Percentiles rank a stretch among this genome's conserved stretches.
Evolutionary conservation across 495 filamentous ascomycete genomes (phyloP).

Genomic region (Penicillium psychrofluorescens): DNA sequence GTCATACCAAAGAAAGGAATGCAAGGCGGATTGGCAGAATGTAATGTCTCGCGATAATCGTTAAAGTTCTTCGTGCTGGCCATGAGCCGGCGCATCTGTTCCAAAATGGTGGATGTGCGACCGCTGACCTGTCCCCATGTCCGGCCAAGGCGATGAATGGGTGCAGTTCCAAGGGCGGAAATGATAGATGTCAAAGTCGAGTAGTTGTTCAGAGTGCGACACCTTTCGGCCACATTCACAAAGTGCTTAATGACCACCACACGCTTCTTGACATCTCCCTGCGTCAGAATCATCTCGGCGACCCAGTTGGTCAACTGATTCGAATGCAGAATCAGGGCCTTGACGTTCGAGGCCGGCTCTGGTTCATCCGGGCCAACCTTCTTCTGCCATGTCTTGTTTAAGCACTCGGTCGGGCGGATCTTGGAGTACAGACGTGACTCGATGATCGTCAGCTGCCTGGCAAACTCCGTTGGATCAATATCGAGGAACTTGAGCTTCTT

Average conservation of each 20-base stretch:
- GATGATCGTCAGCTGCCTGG: constrained; percentile 92
- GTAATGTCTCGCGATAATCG: constrained; percentile 88
- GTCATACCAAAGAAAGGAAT: constrained; percentile 94
- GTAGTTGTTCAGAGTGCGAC: constrained; percentile 88
- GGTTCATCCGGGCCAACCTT: constrained; percentile 74
- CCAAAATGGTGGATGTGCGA: constrained; percentile 69
- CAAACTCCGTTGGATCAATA: constrained; percentile 93
- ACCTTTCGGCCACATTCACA: constrained; percentile 96
- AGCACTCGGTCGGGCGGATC: constrained; percentile 88
- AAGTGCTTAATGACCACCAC: constrained; percentile 99
- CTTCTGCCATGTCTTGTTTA: constrained; percentile 98
- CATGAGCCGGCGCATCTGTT: constrained; percentile 91
- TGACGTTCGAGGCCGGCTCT: constrained; percentile 90
- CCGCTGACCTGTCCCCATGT: constrained; percentile 94
- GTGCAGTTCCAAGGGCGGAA: constrained; percentile 86
- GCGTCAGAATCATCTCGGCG: constrained; percentile 97
- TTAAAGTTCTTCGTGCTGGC: constrained; percentile 97
- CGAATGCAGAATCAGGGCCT: constrained; percentile 91
- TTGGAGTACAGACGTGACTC: constrained; percentile 92
- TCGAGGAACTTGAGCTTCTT: constrained; percentile 99
- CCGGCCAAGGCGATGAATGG: constrained; percentile 84
- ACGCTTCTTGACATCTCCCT: constrained; percentile 87
- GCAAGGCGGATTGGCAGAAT: constrained; percentile 89
- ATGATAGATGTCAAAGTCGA: constrained; percentile 98
- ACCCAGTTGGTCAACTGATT: constrained; percentile 99